phyloP scores from a whole-genome alignment of 768 basidiomycete species.

The Cystofilobasidium capitatum region DNA sequence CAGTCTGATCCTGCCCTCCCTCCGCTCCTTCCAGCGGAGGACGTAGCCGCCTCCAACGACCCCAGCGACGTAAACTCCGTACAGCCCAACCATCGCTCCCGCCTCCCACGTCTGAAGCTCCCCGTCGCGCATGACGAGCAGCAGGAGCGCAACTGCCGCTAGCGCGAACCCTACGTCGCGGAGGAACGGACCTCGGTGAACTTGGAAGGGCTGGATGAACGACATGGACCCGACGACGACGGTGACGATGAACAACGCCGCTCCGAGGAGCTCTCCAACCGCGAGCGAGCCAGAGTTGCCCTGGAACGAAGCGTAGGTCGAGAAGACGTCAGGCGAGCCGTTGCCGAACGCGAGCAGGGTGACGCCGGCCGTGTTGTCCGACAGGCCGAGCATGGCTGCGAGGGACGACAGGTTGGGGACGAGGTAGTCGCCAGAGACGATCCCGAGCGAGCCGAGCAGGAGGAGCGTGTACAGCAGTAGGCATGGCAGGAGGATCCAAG shows the following conservation, averaged over 20 bases:
- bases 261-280: slow-evolving; percentile 88
- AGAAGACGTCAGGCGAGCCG: slow-evolving; percentile 34
- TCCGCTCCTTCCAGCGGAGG: slow-evolving; percentile 50
- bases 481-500: slow-evolving; percentile 5
- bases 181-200: slow-evolving; percentile 67
- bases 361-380: slow-evolving; percentile 89
- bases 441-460: slow-evolving; percentile 23
- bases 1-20: slow-evolving; percentile 42
- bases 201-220: slow-evolving; percentile 87
- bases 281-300: slow-evolving; percentile 77
- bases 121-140: slow-evolving; percentile 69
- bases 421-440: slow-evolving; percentile 50
- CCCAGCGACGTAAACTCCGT: slow-evolving; percentile 62
- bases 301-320: slow-evolving; percentile 87
- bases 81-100: slow-evolving; percentile 57
- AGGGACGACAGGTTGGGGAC: slow-evolving; percentile 93
- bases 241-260: slow-evolving; percentile 88
- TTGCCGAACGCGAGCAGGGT: slow-evolving; percentile 87
- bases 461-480: slow-evolving; percentile 15
- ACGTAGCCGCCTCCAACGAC: slow-evolving; percentile 55
- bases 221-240: slow-evolving; percentile 98
- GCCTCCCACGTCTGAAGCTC: slow-evolving; percentile 65
- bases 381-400: slow-evolving; percentile 69
- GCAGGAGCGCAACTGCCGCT: slow-evolving; percentile 62
- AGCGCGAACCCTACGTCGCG: slow-evolving; percentile 94